Percentiles rank a stretch among this genome's conserved stretches.
These are phyloP conservation scores for Hypoxylon fragiforme DNA, from an alignment of 495 filamentous ascomycete species.

Conservation along the genomic window DNA sequence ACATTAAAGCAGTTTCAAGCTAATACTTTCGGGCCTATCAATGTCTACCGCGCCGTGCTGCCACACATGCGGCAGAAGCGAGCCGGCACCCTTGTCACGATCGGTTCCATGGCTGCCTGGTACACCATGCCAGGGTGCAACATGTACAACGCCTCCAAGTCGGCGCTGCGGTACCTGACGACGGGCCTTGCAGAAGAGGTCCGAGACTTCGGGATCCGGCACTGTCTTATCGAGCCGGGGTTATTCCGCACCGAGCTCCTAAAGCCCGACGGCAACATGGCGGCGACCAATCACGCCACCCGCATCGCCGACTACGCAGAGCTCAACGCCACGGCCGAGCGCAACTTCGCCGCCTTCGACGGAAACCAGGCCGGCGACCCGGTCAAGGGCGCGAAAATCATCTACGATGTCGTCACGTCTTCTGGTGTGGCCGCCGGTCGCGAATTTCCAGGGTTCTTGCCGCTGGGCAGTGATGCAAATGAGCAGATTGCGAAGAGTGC, in stretches of 20 bases:
- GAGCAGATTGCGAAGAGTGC: constrained; percentile 8
- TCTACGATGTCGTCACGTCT: constrained; percentile 42
- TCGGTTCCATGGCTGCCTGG: constrained; percentile 52
- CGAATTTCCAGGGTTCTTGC: constrained; percentile 18
- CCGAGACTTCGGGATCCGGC: constrained; percentile 49
- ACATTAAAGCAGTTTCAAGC: constrained; percentile 46
- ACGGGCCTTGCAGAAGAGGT: constrained; percentile 50
- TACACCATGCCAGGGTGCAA: constrained; percentile 39
- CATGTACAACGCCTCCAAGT: constrained; percentile 58
- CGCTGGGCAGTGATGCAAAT: constrained; percentile 30
- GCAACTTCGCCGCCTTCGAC: neutral
- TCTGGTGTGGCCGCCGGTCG: constrained; percentile 35
- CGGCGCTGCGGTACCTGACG: constrained; percentile 44
- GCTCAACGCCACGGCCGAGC: neutral
- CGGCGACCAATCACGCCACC: neutral
- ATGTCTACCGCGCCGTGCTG: constrained; percentile 49
- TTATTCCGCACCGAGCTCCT: constrained; percentile 54
- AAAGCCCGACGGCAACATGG: constrained; percentile 28
- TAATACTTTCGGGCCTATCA: constrained; percentile 55
- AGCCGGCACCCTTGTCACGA: constrained; percentile 49
- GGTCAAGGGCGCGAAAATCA: constrained; percentile 38
- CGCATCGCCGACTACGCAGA: constrained; percentile 29
- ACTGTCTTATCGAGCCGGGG: constrained; percentile 53
- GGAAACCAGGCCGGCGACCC: constrained; percentile 40
- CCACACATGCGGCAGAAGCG: constrained; percentile 48